phyloP scores from a whole-genome alignment of 768 basidiomycete genomes.

The Lentinula raphanica region DNA sequence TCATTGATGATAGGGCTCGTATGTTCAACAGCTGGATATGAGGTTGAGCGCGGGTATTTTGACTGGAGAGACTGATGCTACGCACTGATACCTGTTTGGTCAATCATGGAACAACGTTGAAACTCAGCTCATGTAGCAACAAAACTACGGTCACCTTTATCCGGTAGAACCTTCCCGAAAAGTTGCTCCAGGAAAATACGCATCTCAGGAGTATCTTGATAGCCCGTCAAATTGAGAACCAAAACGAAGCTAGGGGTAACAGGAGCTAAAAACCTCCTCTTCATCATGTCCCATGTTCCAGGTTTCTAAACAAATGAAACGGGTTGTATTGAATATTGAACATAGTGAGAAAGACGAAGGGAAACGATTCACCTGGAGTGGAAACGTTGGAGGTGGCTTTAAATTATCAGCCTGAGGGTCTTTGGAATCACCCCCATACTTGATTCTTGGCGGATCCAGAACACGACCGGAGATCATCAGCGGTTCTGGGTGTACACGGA shows the following conservation, averaged over 20 bases:
- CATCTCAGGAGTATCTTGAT: slow-evolving; percentile 3
- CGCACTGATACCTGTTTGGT: background rate
- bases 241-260: slow-evolving; percentile 14
- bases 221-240: slow-evolving; percentile 22
- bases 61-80: background rate
- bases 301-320: slow-evolving; percentile 14
- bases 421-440: slow-evolving; percentile 17
- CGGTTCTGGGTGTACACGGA: slow-evolving; percentile 26
- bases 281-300: slow-evolving; percentile 29
- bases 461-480: slow-evolving; percentile 30
- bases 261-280: slow-evolving; percentile 12
- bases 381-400: too few relatives aligned
- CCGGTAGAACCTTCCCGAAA: slow-evolving; percentile 16
- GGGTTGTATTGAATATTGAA: too few relatives aligned
- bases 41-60: too few relatives aligned
- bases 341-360: too few relatives aligned
- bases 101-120: background rate
- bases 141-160: slow-evolving; percentile 20
- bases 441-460: slow-evolving; percentile 27
- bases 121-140: background rate
- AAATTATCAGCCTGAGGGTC: too few relatives aligned
- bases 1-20: background rate
- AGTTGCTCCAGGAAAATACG: slow-evolving; percentile 18
- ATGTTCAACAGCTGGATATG: background rate
- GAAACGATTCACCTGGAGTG: too few relatives aligned